phyloP scores from a whole-genome alignment of 306 rosid genomes.

The Begonia loranthoides region DNA sequence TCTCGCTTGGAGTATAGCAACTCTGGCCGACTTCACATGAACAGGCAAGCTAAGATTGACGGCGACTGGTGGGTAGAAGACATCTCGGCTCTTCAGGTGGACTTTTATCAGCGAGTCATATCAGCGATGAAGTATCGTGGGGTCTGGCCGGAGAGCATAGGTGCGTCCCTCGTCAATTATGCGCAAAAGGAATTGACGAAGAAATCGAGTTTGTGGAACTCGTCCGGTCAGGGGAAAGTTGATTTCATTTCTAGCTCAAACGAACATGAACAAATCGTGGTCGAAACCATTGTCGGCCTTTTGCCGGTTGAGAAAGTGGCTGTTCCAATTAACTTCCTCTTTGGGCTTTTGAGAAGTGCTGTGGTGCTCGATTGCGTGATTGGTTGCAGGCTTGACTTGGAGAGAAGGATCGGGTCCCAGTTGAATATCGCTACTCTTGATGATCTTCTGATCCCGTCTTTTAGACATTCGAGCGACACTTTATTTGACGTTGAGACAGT shows the following conservation, averaged over 20 bases:
- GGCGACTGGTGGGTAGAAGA: slow-evolving; percentile 99
- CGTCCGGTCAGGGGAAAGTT: slow-evolving; percentile 46
- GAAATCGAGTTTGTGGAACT: slow-evolving; percentile 51
- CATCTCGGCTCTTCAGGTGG: slow-evolving; percentile 68
- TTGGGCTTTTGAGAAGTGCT: slow-evolving; percentile 49
- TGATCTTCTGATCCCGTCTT: slow-evolving; percentile 42
- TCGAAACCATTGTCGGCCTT: slow-evolving; percentile 78
- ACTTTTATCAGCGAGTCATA: slow-evolving; percentile 72
- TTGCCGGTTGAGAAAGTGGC: slow-evolving; percentile 43
- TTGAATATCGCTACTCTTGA: slow-evolving; percentile 58
- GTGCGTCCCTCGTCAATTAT: slow-evolving; percentile 70
- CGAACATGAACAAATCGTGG: slow-evolving; percentile 58
- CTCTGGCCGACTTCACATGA: slow-evolving; percentile 92
- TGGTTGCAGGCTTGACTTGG: slow-evolving; percentile 37
- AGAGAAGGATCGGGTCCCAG: slow-evolving; percentile 55
- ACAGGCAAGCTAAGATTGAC: slow-evolving; percentile 67
- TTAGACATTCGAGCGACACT: slow-evolving; percentile 20
- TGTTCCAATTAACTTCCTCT: slow-evolving; percentile 57
- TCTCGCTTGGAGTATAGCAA: slow-evolving; percentile 95
- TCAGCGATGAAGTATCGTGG: slow-evolving; percentile 92
- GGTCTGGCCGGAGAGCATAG: slow-evolving; percentile 87
- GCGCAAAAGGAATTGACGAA: slow-evolving; percentile 82
- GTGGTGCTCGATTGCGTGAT: slow-evolving; percentile 39
- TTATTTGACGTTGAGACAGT: slow-evolving; percentile 94
- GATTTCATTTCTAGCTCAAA: slow-evolving; percentile 29